These are phyloP conservation scores for Peronospora farinosa DNA, from an alignment of 352 stramenopile species.

Conservation along the genomic window DNA sequence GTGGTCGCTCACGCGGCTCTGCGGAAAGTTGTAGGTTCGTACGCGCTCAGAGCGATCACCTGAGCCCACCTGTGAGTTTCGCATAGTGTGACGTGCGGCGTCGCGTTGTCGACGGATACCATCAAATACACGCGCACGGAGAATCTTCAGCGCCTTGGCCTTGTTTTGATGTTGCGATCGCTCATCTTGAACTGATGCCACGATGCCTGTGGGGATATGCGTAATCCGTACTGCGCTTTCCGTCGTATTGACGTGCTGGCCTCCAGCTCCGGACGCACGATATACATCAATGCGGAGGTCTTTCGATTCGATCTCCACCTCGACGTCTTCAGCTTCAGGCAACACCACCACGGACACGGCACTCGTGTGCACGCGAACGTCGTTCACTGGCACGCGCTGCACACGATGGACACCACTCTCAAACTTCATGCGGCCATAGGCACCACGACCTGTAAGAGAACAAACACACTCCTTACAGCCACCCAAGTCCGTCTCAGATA, in stretches of 20 bases:
- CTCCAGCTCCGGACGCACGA: conserved; percentile 92
- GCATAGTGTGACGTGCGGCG: conserved; percentile 51
- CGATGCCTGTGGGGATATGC: conserved; percentile 94
- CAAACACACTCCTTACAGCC: conserved; percentile 82
- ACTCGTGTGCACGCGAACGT: conserved; percentile 95
- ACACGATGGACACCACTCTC: conserved; percentile 97
- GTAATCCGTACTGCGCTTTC: conserved; percentile 95
- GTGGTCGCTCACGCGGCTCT: conserved; percentile 95
- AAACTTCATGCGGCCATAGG: conserved; percentile 97
- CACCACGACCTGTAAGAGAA: conserved; percentile 58
- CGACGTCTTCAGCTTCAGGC: conserved; percentile 83
- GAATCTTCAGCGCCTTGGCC: conserved; percentile 95
- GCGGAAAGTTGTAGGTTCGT: conserved; percentile 97
- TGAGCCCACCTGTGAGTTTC: conserved; percentile 89
- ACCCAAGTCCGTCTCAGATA: conserved; percentile 78
- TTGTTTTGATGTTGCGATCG: conserved; percentile 98
- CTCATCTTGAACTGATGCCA: conserved; percentile 89
- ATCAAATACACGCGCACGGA: conserved; percentile 93
- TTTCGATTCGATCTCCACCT: conserved; percentile 88
- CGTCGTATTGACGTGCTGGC: conserved; percentile 99
- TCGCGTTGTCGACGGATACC: conserved; percentile 77
- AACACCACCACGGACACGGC: conserved; percentile 97
- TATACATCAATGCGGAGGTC: conserved; percentile 98
- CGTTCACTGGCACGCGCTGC: conserved; percentile 95
- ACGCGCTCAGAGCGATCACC: conserved; percentile 95